These are phyloP conservation scores for Starmerella gropengiesseri DNA, from an alignment of 805 yeast genomes.

Conservation along the genomic window DNA sequence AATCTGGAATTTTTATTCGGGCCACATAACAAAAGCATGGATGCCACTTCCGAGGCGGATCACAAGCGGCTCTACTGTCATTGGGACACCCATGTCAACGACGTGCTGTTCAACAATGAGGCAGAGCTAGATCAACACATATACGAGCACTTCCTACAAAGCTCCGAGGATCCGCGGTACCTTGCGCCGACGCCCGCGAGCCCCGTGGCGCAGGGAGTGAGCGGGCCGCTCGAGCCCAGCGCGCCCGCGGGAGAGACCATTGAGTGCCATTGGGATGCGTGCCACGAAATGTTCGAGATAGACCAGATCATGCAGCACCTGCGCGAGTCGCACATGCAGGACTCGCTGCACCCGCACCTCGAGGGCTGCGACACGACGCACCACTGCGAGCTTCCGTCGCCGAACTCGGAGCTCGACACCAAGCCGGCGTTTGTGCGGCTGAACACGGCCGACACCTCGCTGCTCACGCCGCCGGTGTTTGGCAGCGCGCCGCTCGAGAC, in stretches of 20 bases:
- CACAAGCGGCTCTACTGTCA: slow-evolving; percentile 27
- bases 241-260: slow-evolving; percentile 10
- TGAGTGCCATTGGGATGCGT: slow-evolving; percentile 34
- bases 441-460: background rate
- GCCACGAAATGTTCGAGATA: slow-evolving; percentile 27
- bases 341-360: slow-evolving; percentile 25
- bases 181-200: slow-evolving; percentile 5
- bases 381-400: background rate
- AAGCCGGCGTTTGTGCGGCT: background rate
- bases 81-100: slow-evolving; percentile 30
- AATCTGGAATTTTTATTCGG: background rate
- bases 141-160: slow-evolving; percentile 18
- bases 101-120: slow-evolving; percentile 25
- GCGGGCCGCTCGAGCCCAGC: background rate
- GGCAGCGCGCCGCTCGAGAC: slow-evolving; percentile 13
- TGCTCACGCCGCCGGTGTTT: background rate
- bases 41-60: background rate
- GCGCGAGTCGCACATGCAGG: slow-evolving; percentile 23
- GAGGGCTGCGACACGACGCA: slow-evolving; percentile 9
- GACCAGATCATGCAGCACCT: slow-evolving; percentile 26
- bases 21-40: slow-evolving; percentile 5
- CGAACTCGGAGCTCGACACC: background rate
- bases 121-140: slow-evolving; percentile 27
- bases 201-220: background rate
- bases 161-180: background rate